Base-by-base conservation (phyloP, 768 basidiomycete species). In the Phallus indusiatus region DNA sequence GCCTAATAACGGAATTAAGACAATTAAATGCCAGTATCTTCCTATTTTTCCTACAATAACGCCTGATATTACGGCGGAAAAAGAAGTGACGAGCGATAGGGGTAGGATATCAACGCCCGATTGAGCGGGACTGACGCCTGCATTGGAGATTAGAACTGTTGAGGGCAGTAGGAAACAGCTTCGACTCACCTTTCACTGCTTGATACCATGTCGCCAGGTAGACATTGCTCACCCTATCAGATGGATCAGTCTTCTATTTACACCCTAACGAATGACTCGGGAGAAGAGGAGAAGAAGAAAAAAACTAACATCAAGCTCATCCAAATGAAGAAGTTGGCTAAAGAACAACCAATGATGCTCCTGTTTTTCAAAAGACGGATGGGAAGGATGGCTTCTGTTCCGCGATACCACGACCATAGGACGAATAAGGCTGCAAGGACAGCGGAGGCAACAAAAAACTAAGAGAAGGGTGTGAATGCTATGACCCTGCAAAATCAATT, bases 201-300 rank as follows among this genome's bases (percentile, higher is more conserved):
- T 59, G 57, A 37, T 59, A 59, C 57, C 57, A 59, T 21, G 57
- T 59, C 16, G 57, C 50, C n/a, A 59, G 22, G 28, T 59, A 59
- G 21, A 59, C 57, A 3, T 48, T n/a, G 11, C 57, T 51, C 11
- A 59, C 22, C 57, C 57, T 59, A 18, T 18, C 0, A 22, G 55
- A 28, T 2, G 24, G 20, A 48, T 56, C 6, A 56, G 46, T 47
- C n/a, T 17, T 10, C n/a, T 4, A n/a, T 2, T 10, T n/a, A 42
- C 46, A 12, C 1, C 14, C 47, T 22, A 10, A 6, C 22, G 16
- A 17, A 48, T n/a, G n/a, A n/a, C n/a, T 11, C 22, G 28, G 20
- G 42, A 18, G 14, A n/a, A n/a, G 46, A 37, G 35, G 18, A 12
- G 49, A 50, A n/a, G 18, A 16, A 22, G 12, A 22, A 12, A 51